Conservation (phyloP, 2,329 filamentous ascomycete genomes). For the Exophiala spinifera region DNA sequence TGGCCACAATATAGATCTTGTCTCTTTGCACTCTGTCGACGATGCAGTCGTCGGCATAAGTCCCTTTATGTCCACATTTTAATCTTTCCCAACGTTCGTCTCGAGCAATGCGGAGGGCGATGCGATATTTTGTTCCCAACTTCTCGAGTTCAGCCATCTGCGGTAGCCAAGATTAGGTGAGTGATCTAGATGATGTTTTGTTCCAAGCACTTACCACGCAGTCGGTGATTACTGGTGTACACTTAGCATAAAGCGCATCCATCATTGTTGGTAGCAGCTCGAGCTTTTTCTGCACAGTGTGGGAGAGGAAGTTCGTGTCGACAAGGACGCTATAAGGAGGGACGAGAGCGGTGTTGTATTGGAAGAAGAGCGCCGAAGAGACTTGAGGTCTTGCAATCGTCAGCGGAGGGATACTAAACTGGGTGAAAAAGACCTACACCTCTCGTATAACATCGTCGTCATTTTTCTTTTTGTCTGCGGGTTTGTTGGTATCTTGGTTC, state of each 20-base stretch:
- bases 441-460: constrained; percentile 67
- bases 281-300: constrained; percentile 87
- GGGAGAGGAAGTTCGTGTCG: constrained; percentile 87
- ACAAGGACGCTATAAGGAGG: constrained; percentile 79
- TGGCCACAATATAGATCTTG: constrained; percentile 75
- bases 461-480: constrained; percentile 54
- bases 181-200: no score
- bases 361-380: constrained; percentile 81
- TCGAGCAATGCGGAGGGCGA: constrained; percentile 79
- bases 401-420: constrained; percentile 1
- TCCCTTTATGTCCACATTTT: constrained; percentile 86
- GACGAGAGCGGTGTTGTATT: constrained; percentile 79
- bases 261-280: constrained; percentile 85
- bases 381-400: constrained; percentile 61
- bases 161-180: no score
- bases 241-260: constrained; percentile 90
- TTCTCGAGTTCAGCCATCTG: constrained; percentile 80
- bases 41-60: constrained; percentile 82
- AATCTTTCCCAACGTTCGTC: constrained; percentile 86
- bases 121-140: constrained; percentile 80
- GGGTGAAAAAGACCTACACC: constrained; percentile 48
- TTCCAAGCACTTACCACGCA: constrained; percentile 50
- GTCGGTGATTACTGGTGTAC: constrained; percentile 79
- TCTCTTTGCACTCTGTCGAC: constrained; percentile 70
- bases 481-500: constrained; percentile 67